Percentiles rank a stretch among this genome's conserved stretches.
Evolutionary conservation across 345 rosid genomes (phyloP).

Genomic region (Salix arbutifolia): DNA sequence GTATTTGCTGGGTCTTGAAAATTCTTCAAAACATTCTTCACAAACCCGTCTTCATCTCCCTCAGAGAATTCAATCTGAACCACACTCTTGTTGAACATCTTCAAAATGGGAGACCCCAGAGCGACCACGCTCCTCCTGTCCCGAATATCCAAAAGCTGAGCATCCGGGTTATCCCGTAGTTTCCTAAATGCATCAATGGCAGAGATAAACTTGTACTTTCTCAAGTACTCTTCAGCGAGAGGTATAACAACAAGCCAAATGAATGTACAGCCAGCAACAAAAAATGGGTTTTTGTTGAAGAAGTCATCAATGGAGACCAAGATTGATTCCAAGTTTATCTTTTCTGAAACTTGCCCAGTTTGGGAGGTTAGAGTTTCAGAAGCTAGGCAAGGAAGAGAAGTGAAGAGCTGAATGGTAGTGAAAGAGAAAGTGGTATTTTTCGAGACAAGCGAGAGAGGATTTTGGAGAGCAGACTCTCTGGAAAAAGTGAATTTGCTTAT

Average conservation of each 20-base stretch:
- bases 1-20: slow-evolving; percentile 58
- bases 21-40: slow-evolving; percentile 50
- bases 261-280: slow-evolving; percentile 78
- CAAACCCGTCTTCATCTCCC: slow-evolving; percentile 45
- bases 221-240: slow-evolving; percentile 44
- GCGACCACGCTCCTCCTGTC: slow-evolving; percentile 48
- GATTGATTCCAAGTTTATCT: slow-evolving; percentile 62
- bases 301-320: slow-evolving; percentile 66
- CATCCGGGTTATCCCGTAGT: slow-evolving; percentile 51
- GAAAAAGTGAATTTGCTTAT: background rate
- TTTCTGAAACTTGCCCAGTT: slow-evolving; percentile 36
- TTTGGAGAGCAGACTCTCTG: background rate
- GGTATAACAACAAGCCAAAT: slow-evolving; percentile 76
- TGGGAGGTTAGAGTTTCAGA: slow-evolving; percentile 39
- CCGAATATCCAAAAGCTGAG: slow-evolving; percentile 85
- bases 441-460: slow-evolving; percentile 1
- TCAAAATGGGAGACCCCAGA: slow-evolving; percentile 62
- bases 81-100: slow-evolving; percentile 44
- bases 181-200: slow-evolving; percentile 67
- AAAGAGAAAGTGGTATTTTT: slow-evolving; percentile 40
- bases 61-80: slow-evolving; percentile 53
- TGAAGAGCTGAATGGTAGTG: slow-evolving; percentile 32
- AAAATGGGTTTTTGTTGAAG: slow-evolving; percentile 74
- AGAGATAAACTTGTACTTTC: slow-evolving; percentile 60
- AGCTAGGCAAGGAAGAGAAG: slow-evolving; percentile 52